Base-by-base conservation (phyloP, 495 filamentous ascomycete species). In the Bryoglossum gracile region DNA sequence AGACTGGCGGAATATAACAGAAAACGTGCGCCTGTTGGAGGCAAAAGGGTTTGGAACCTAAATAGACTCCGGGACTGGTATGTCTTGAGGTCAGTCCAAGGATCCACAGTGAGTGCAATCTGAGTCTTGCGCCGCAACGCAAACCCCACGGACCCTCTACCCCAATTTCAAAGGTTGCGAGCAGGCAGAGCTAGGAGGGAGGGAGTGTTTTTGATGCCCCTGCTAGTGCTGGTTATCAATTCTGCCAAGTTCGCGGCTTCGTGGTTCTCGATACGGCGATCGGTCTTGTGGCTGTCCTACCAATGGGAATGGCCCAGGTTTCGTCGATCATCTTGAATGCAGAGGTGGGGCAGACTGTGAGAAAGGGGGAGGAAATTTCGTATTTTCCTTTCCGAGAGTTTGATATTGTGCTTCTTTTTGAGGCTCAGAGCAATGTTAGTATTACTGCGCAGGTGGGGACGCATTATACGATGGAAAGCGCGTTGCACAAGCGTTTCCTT, bases 301-400 rank as follows among this genome's bases (percentile, higher is more conserved):
- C 30, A 2, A 26, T 46, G 30, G 43, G 43, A 13, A 46, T 37
- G 33, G 33, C 30, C 4, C 43, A 46, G 26, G 30, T 46, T 18
- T 46, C 43, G 19, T 46, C 30, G 13, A 13, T 46, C 8, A 37
- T 46, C 26, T 11, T 46, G 8, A 46, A 28, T 17, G 43, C 43
- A 16, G 43, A 46, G 22, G 30, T 36, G 2, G 43, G 28, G 6
- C 14, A 2, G 5, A 22, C 17, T 8, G 0, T 46, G 8, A 23
- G 33, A 35, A 46, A 46, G 21, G 43, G 32, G 16, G 43, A 46
- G 8, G 43, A 37, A 19, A 35, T 46, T 37, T 24, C 28, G 8
- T 46, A 37, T 17, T 46, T 46, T n/a, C 43, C 35, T 14, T 35
- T 35, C 19, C 30, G 43, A 11, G 43, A 22, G 1, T 36, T 17